Percentiles rank a stretch among this genome's conserved stretches.
Conservation (phyloP, 2,329 filamentous ascomycete genomes). For the Aspergillus pseudotamarii region DNA sequence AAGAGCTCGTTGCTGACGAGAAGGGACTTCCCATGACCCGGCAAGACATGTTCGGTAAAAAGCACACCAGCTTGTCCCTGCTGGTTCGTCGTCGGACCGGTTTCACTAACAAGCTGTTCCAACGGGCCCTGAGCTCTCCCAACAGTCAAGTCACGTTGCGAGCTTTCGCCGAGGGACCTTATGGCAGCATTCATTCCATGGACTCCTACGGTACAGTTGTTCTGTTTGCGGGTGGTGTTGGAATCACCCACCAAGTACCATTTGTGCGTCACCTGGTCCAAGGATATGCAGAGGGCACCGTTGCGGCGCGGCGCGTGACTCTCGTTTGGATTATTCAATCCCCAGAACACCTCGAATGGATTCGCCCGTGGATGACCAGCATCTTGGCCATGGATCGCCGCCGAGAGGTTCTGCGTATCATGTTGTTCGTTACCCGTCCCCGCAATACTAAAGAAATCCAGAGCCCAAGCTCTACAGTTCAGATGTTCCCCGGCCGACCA, state of each 20-base stretch:
- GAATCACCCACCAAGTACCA: constrained; percentile 92
- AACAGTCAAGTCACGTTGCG: constrained; percentile 61
- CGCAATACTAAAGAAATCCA: constrained; percentile 80
- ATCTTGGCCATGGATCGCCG: constrained; percentile 80
- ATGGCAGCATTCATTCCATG: constrained; percentile 79
- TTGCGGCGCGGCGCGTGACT: constrained; percentile 78
- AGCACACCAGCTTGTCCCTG: constrained; percentile 70
- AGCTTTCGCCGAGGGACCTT: constrained; percentile 87
- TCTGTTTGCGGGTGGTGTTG: constrained; percentile 88
- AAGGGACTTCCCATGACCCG: constrained; percentile 49
- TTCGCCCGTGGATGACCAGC: constrained; percentile 78
- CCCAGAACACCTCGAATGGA: constrained; percentile 88
- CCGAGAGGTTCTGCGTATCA: constrained; percentile 79
- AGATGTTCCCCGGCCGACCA: constrained; percentile 89
- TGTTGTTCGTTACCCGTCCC: constrained; percentile 88
- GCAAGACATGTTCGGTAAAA: constrained; percentile 54
- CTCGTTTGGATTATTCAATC: constrained; percentile 94
- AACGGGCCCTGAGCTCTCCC: constrained; percentile 62
- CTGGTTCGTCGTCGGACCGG: constrained; percentile 86
- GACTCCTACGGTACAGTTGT: constrained; percentile 91
- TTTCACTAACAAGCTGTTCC: constrained; percentile 80
- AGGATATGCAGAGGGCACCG: constrained; percentile 69
- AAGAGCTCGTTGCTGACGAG: constrained; percentile 47
- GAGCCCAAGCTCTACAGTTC: constrained; percentile 75
- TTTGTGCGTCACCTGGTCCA: constrained; percentile 78